Base-by-base conservation (phyloP, 768 basidiomycete genomes). In the Clathrus columnatus region DNA sequence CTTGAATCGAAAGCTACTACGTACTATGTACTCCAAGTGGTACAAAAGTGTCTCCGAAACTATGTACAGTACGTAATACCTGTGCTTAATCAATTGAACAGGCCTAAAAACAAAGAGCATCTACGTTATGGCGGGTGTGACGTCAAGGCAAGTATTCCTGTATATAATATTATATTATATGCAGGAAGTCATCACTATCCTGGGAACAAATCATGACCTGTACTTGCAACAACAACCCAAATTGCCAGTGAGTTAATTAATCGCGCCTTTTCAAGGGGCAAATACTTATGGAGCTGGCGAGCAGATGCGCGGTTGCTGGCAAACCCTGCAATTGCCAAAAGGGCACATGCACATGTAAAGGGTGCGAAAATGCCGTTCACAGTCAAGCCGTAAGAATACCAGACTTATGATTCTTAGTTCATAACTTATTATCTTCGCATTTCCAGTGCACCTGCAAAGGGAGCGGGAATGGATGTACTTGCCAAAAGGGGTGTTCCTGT, bases 191-290 rank as follows among this genome's bases (percentile, higher is more conserved):
- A 36, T 5, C 54, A 51, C 26, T 18, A 48, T 4, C 42, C n/a
- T n/a, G n/a, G n/a, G n/a, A n/a, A n/a, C n/a, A n/a, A n/a, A 32
- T 30, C 42, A 55, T 55, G 54, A 30, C 54, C 21, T 55, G 54
- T 32, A 55, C 11, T 1, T 55, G 54, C 54, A 44, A 55, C 18
- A 48, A 55, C 44, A 55, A 48, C 29, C 20, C 28, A 21, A 48
- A 55, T 21, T 55, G 54, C 54, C 44, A 55, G 54, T 55, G 44
- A 46, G 53, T 55, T n/a, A n/a, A n/a, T n/a, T n/a, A n/a, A n/a
- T n/a, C n/a, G n/a, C n/a, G n/a, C n/a, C n/a, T n/a, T n/a, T n/a
- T n/a, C n/a, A n/a, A n/a, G n/a, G n/a, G n/a, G n/a, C n/a, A 41
- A 17, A 27, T 44, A 17, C 42, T 17, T 5, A 51, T 7, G 27